Evolutionary conservation across 768 basidiomycete species (phyloP).

Genomic region (Serendipita vermifera): DNA sequence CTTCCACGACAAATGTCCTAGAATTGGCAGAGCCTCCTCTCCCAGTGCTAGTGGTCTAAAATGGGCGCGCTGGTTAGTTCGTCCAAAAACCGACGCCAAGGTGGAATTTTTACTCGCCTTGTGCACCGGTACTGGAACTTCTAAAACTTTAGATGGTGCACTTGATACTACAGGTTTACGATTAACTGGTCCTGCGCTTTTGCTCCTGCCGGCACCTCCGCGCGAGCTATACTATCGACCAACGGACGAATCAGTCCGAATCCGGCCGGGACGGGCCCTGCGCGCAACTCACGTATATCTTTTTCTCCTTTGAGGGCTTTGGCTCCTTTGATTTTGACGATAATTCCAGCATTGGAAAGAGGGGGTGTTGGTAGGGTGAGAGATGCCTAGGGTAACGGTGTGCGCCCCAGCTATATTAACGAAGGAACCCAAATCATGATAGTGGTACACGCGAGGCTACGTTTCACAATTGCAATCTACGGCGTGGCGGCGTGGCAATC

Average conservation of each 20-base stretch:
- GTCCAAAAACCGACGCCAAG: too few relatives aligned
- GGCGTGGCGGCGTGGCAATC: too few relatives aligned
- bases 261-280: neutral
- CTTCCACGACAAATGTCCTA: constrained; percentile 7
- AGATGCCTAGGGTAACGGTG: too few relatives aligned
- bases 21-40: neutral
- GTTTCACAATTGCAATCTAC: too few relatives aligned
- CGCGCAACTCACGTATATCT: neutral
- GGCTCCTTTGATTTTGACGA: neutral
- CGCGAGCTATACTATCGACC: neutral
- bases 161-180: neutral
- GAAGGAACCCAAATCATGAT: too few relatives aligned
- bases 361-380: too few relatives aligned
- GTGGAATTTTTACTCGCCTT: neutral
- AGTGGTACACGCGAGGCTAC: too few relatives aligned
- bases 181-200: neutral
- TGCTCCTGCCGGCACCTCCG: neutral
- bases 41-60: neutral
- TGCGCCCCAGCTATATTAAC: too few relatives aligned
- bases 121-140: constrained; percentile 1
- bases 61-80: too few relatives aligned
- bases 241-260: too few relatives aligned
- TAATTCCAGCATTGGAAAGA: too few relatives aligned
- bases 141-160: neutral
- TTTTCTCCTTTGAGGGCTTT: constrained; percentile 8